phyloP scores from a whole-genome alignment of 805 yeast genomes.

The Metschnikowia chrysomelidarum region DNA sequence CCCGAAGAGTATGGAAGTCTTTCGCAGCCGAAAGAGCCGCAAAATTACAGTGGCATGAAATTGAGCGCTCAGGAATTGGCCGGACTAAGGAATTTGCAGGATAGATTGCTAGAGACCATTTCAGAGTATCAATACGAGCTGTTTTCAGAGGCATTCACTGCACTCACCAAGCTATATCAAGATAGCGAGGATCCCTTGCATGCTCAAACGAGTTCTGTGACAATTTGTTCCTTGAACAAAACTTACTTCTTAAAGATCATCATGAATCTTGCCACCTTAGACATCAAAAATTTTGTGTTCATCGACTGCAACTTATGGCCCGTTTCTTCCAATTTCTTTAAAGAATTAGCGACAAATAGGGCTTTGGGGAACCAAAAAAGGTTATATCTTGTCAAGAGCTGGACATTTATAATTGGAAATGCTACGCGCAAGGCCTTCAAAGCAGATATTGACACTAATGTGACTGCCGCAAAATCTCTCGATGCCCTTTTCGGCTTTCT shows the following conservation, averaged over 20 bases:
- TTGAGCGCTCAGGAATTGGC: conserved; percentile 46
- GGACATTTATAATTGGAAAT: conserved; percentile 48
- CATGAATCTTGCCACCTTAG: conserved; percentile 49
- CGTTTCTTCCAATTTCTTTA: conserved; percentile 44
- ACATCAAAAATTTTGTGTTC: conserved; percentile 50
- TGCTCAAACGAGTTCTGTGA: not conserved
- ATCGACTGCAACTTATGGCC: conserved; percentile 46
- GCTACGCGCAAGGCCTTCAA: conserved; percentile 43
- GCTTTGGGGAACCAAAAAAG: conserved; percentile 42
- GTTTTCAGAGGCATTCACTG: conserved; percentile 45
- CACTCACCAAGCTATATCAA: conserved; percentile 47
- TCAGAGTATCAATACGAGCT: conserved; percentile 51
- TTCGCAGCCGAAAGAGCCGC: conserved; percentile 32
- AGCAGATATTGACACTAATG: conserved; percentile 16
- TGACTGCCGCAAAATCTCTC: conserved; percentile 39
- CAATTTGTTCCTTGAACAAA: conserved; percentile 52
- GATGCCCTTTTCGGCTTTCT: conserved; percentile 48
- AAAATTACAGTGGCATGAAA: conserved; percentile 26
- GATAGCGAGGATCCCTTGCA: conserved; percentile 10
- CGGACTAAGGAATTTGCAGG: conserved; percentile 53
- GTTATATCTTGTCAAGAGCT: conserved; percentile 46
- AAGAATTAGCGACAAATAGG: conserved; percentile 45
- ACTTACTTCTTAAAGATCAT: conserved; percentile 54
- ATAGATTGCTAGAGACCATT: conserved; percentile 64
- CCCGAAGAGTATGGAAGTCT: conserved; percentile 33